phyloP scores from a whole-genome alignment of 495 filamentous ascomycete species.

The Aspergillus sclerotioniger region DNA sequence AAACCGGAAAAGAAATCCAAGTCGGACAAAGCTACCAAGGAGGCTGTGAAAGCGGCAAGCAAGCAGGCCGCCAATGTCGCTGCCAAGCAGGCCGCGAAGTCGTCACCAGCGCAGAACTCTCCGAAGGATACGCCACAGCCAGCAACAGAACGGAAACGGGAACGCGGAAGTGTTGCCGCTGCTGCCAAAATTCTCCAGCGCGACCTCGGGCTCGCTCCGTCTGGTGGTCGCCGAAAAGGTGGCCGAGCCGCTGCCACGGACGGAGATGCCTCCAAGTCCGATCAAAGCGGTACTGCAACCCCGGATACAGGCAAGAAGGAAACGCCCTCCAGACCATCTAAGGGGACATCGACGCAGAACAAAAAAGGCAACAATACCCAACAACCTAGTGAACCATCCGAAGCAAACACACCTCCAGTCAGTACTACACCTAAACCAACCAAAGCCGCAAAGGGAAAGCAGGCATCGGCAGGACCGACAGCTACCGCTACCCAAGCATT shows the following conservation, averaged over 20 bases:
- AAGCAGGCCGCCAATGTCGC: conserved; percentile 50
- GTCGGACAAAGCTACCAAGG: conserved; percentile 63
- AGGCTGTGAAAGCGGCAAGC: conserved; percentile 77
- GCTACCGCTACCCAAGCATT: conserved; percentile 76
- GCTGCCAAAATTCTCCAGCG: conserved; percentile 86
- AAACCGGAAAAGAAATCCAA: conserved; percentile 55
- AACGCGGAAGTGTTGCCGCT: conserved; percentile 68
- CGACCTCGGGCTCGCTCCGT: conserved; percentile 78
- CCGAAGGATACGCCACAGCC: conserved; percentile 32
- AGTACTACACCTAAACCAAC: conserved; percentile 29
- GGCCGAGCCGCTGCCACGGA: conserved; percentile 35
- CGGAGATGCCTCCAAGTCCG: conserved; percentile 30
- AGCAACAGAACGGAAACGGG: conserved; percentile 51
- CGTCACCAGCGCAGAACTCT: conserved; percentile 28
- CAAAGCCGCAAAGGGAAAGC: conserved; percentile 36
- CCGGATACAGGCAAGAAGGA: conserved; percentile 36
- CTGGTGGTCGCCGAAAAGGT: conserved; percentile 47
- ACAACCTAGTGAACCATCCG: conserved; percentile 30
- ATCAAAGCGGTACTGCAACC: conserved; percentile 28
- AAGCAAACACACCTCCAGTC: conserved; percentile 26
- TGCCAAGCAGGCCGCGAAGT: conserved; percentile 19
- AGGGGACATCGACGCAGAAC: conserved; percentile 28
- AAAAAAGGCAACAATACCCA: conserved; percentile 19
- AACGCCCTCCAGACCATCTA: conserved; percentile 26
- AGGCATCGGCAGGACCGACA: conserved; percentile 28